phyloP scores from a whole-genome alignment of 2,329 filamentous ascomycete genomes.

The Acarospora socialis region DNA sequence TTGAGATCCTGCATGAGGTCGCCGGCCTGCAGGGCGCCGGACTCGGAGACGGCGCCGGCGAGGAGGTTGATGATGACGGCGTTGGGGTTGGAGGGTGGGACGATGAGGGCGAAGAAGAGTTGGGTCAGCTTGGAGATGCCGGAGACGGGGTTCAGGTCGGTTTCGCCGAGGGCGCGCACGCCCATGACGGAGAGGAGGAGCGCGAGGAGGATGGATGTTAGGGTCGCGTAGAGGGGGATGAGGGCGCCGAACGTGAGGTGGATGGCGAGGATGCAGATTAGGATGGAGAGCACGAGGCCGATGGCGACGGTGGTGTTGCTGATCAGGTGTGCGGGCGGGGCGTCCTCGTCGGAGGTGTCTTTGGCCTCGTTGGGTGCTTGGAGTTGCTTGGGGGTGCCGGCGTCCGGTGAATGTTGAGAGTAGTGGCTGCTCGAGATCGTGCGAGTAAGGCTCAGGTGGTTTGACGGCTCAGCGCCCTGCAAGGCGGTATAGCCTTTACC shows the following conservation, averaged over 20 bases:
- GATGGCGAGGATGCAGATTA: constrained; percentile 68
- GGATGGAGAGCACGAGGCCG: constrained; percentile 61
- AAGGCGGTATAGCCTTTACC: constrained; percentile 11
- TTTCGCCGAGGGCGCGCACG: constrained; percentile 56
- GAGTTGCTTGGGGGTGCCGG: constrained; percentile 20
- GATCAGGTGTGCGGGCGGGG: constrained; percentile 70
- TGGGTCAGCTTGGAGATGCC: constrained; percentile 96
- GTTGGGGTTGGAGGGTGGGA: constrained; percentile 64
- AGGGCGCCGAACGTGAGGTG: constrained; percentile 70
- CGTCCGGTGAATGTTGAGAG: neutral
- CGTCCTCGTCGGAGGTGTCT: constrained; percentile 52
- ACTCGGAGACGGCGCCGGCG: constrained; percentile 74
- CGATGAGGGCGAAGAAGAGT: constrained; percentile 82
- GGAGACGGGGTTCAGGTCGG: constrained; percentile 89
- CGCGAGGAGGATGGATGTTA: constrained; percentile 71
- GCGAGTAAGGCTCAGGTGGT: constrained; percentile 12
- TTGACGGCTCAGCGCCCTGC: constrained; percentile 5
- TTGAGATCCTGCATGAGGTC: constrained; percentile 97
- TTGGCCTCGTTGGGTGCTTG: constrained; percentile 16
- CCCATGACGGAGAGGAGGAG: constrained; percentile 53
- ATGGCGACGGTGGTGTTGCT: constrained; percentile 54
- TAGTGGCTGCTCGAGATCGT: constrained; percentile 17
- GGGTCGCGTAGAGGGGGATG: constrained; percentile 61
- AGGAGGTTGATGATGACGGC: constrained; percentile 92
- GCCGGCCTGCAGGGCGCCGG: constrained; percentile 81